Base-by-base conservation (phyloP, 352 stramenopile genomes). In the Phytophthora pisi region DNA sequence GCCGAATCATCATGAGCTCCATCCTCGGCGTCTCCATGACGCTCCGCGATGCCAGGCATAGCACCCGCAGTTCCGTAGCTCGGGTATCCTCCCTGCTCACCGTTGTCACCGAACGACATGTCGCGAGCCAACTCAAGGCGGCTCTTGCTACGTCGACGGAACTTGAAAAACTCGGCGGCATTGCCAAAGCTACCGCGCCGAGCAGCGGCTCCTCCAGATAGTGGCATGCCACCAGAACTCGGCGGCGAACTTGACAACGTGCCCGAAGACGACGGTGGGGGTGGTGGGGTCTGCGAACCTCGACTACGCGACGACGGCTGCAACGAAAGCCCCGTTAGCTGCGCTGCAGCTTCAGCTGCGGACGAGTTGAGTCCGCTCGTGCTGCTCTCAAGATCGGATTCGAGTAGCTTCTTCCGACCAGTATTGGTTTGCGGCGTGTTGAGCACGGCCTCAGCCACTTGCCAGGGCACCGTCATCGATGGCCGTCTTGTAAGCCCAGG, bases 381-480 rank as follows among this genome's bases (percentile, higher is more conserved):
- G 56, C 43, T 74, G 65, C 10, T 70, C 28, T 72, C 64, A 9
- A 68, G 61, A 76, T 89, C 85, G 51, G 77, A 69, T 47, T 90
- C 89, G 36, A 81, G 43, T 3, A 93, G 56, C 6, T 90, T 86
- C 64, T 95, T 93, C 3, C 85, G 80, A 15, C 74, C 81, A 6
- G 73, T 78, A 16, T 75, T 82, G 1, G 85, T 93, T 66, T 95
- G 87, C 1, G 87, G 87, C 3, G 87, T 95, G 64, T 92, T 92
- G 8, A 95, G 70, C 26, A 95, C 87, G 15, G 87, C 80, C 51
- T 95, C 87, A 3, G 87, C 87, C 36, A 95, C 87, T 68, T 95
- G 87, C 87, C 87, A 95, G 0, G 87, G 87, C 23, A 95, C 87
- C 4, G 87, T 95, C 87, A 95, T 95, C 2, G 87, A 95, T 8